These are phyloP conservation scores for Bruguiera sexangula DNA, from an alignment of 345 rosid genomes.

Conservation along the genomic window DNA sequence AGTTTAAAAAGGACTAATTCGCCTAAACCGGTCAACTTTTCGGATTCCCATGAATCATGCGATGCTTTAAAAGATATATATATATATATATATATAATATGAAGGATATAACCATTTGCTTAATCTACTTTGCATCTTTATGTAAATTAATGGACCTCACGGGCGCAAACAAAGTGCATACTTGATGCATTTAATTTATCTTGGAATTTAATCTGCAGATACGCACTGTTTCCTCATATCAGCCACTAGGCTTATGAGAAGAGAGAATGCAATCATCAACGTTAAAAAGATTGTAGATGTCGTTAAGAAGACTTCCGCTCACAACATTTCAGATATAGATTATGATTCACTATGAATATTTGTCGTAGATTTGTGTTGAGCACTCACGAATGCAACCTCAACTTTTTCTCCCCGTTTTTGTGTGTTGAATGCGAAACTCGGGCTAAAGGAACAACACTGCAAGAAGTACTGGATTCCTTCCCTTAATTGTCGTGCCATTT, in stretches of 20 bases:
- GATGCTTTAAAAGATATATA: conserved; percentile 4
- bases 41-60: conserved; percentile 21
- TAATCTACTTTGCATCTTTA: conserved; percentile 13
- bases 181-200: background rate
- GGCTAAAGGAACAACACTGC: no score
- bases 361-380: no score
- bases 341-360: no score
- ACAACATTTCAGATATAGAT: no score
- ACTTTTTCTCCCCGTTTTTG: no score
- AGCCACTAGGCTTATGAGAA: background rate
- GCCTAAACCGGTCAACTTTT: conserved; percentile 26
- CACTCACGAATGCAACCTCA: no score
- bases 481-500: no score
- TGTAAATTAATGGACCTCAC: conserved; percentile 5
- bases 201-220: background rate
- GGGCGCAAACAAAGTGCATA: conserved; percentile 12
- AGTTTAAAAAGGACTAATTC: conserved; percentile 13
- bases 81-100: background rate
- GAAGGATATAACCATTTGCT: background rate
- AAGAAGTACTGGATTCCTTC: no score
- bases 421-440: no score
- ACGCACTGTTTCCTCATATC: background rate
- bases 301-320: background rate
- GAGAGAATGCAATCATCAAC: background rate
- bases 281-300: background rate